phyloP scores from a whole-genome alignment of 1,139 yeast species.

The Debaryomyces sp. region DNA sequence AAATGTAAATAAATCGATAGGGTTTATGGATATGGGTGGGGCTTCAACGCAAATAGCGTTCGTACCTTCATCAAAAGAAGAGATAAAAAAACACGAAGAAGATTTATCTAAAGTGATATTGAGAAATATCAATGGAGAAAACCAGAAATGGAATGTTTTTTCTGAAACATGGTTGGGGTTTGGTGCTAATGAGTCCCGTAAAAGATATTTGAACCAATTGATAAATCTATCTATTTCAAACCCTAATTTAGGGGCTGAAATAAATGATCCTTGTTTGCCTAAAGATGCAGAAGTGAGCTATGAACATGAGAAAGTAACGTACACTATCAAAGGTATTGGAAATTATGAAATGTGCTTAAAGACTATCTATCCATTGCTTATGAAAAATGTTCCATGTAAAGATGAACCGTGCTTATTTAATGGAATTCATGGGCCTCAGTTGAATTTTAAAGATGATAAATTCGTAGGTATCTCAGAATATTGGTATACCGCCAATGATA shows the following conservation, averaged over 20 bases:
- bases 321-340: slow-evolving; percentile 64
- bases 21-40: slow-evolving; percentile 92
- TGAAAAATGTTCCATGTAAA: slow-evolving; percentile 72
- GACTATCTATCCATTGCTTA: slow-evolving; percentile 67
- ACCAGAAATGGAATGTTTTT: slow-evolving; percentile 70
- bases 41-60: slow-evolving; percentile 84
- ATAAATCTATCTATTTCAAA: slow-evolving; percentile 30
- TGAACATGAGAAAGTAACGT: slow-evolving; percentile 44
- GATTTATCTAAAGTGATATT: slow-evolving; percentile 62
- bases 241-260: slow-evolving; percentile 22
- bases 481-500: slow-evolving; percentile 85
- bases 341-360: slow-evolving; percentile 67
- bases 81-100: slow-evolving; percentile 58
- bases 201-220: slow-evolving; percentile 60
- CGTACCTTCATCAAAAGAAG: slow-evolving; percentile 60
- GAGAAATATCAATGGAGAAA: slow-evolving; percentile 60
- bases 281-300: slow-evolving; percentile 51
- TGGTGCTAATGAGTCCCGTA: slow-evolving; percentile 81
- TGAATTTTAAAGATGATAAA: slow-evolving; percentile 69
- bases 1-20: slow-evolving; percentile 55
- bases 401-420: slow-evolving; percentile 78
- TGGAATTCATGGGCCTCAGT: slow-evolving; percentile 77
- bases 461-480: slow-evolving; percentile 82
- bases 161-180: slow-evolving; percentile 85
- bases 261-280: slow-evolving; percentile 75